A percentile compares a stretch with the other conserved stretches of the same genome.
phyloP scores from a whole-genome alignment of 441 rosid genomes.

The Populus hybrid region DNA sequence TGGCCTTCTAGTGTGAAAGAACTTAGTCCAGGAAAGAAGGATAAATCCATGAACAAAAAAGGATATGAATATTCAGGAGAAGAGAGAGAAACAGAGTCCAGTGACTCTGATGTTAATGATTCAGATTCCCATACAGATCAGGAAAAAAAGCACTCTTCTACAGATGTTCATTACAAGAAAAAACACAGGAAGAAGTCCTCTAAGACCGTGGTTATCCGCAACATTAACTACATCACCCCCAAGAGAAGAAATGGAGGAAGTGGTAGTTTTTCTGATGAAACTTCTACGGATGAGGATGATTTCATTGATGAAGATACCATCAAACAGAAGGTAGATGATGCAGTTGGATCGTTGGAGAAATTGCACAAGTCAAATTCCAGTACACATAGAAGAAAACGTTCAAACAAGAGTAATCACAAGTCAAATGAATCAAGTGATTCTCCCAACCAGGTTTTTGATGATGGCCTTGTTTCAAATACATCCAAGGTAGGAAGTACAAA shows the following conservation, averaged over 20 bases:
- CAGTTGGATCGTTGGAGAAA: constrained; percentile 48
- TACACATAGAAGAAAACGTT: constrained; percentile 28
- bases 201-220: constrained; percentile 73
- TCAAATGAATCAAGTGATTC: constrained; percentile 21
- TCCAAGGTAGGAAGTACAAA: constrained; percentile 34
- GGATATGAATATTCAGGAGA: constrained; percentile 39
- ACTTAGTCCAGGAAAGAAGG: constrained; percentile 29
- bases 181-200: constrained; percentile 57
- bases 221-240: constrained; percentile 80
- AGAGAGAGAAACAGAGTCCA: constrained; percentile 43
- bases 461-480: constrained; percentile 19
- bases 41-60: constrained; percentile 37
- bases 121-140: constrained; percentile 39
- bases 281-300: constrained; percentile 44
- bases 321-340: constrained; percentile 51
- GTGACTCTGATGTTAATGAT: constrained; percentile 49
- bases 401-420: constrained; percentile 14
- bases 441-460: constrained; percentile 28
- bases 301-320: constrained; percentile 47
- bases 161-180: constrained; percentile 33
- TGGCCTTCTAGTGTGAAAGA: constrained; percentile 37
- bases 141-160: constrained; percentile 44
- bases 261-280: constrained; percentile 31
- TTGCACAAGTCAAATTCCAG: constrained; percentile 31
- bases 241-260: constrained; percentile 56